Conservation (phyloP, 306 rosid genomes). For the Prunus dulcis region DNA sequence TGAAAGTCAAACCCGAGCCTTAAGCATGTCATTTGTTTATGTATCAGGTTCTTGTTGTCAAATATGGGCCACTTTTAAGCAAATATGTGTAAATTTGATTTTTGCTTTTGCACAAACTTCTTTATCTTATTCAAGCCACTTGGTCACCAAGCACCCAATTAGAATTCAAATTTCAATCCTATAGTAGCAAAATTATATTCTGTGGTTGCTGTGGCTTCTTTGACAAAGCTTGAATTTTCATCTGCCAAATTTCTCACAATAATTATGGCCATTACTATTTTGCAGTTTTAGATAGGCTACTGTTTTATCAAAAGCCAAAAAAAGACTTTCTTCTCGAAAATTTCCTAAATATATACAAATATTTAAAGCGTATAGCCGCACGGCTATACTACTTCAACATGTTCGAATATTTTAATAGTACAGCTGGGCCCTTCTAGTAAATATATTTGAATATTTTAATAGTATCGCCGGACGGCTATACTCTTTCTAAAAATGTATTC, state of each 20-base stretch:
- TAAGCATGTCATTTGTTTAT: constrained; percentile 20
- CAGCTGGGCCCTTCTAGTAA: too few species aligned
- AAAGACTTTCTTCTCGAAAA: too few species aligned
- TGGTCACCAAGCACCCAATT: not conserved
- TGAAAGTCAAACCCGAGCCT: constrained; percentile 67
- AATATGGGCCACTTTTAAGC: too few species aligned
- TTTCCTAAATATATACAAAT: rapidly evolving
- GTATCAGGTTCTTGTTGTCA: not conserved
- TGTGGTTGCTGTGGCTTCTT: not conserved
- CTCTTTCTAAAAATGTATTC: too few species aligned
- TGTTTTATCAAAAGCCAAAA: constrained; percentile 6
- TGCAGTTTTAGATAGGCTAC: not conserved
- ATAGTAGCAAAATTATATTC: not conserved
- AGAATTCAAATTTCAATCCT: not conserved
- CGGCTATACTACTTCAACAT: too few species aligned
- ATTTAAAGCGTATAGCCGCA: too few species aligned
- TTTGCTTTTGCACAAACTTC: not conserved
- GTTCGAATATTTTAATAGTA: too few species aligned
- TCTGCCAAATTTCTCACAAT: not conserved
- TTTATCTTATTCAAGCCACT: not conserved
- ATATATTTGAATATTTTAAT: too few species aligned
- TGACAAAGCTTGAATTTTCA: not conserved
- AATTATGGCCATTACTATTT: not conserved
- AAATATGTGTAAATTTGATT: not conserved
- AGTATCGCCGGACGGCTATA: rapidly evolving